These are phyloP conservation scores for Ascochyta lentis DNA, from an alignment of 2,329 filamentous ascomycete genomes.

Conservation along the genomic window DNA sequence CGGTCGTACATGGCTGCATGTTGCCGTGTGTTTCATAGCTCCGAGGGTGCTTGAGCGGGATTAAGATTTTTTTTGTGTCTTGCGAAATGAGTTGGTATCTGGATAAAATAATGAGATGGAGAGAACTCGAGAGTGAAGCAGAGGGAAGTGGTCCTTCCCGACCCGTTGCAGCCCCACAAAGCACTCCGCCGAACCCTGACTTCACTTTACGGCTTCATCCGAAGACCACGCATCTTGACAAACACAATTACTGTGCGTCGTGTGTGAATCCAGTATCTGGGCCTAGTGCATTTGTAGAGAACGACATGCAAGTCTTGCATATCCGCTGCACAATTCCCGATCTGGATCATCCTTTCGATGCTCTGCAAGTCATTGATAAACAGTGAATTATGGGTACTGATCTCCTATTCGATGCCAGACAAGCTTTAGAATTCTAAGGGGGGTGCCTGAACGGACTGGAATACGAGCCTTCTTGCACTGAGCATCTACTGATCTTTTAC, in stretches of 20 bases:
- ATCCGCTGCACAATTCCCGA: not conserved
- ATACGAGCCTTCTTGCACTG: no score
- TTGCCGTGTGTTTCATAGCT: not conserved
- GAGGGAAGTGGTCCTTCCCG: not conserved
- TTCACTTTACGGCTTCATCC: conserved; percentile 3
- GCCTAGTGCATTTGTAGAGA: not conserved
- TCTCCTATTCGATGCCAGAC: no score
- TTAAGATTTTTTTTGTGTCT: not conserved
- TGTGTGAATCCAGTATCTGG: not conserved
- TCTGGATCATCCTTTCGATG: no score
- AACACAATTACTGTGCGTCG: conserved; percentile 1
- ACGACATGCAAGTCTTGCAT: conserved; percentile 1
- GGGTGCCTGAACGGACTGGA: no score
- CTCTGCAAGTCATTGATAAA: no score
- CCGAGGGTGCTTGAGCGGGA: not conserved
- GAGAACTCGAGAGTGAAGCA: no score
- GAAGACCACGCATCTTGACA: conserved; percentile 1
- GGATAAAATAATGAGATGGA: no score
- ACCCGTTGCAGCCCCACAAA: conserved; percentile 10
- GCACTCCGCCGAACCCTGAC: conserved; percentile 6
- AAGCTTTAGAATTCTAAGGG: no score
- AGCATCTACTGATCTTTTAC: no score
- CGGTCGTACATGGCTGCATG: not conserved
- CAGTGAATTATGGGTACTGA: no score
- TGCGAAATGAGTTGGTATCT: not conserved